These are phyloP conservation scores for Citrus australasica DNA, from an alignment of 345 rosid species.

Conservation along the genomic window DNA sequence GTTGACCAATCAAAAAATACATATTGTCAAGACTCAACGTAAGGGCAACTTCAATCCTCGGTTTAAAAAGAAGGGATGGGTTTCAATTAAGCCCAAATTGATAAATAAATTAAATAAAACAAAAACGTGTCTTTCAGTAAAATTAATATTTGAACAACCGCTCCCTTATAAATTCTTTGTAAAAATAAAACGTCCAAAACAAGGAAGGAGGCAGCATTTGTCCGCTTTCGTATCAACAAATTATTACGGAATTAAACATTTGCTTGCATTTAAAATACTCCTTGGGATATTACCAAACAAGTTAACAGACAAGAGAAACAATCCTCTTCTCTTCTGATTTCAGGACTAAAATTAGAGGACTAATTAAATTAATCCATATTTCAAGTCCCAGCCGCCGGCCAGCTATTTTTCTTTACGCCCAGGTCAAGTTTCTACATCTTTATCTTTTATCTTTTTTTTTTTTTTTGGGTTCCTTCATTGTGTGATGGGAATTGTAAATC, in stretches of 20 bases:
- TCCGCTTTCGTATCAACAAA: neutral
- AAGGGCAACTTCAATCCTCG: no score
- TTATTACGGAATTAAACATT: neutral
- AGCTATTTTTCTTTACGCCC: no score
- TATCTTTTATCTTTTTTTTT: neutral
- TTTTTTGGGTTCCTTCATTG: neutral
- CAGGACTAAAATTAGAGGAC: neutral
- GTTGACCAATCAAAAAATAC: no score
- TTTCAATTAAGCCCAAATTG: neutral
- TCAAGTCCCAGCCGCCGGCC: no score
- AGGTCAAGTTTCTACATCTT: constrained; percentile 4
- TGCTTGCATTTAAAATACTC: constrained; percentile 24
- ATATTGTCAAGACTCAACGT: no score
- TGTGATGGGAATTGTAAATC: neutral
- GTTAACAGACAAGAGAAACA: no score
- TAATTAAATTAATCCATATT: neutral
- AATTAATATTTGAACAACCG: neutral
- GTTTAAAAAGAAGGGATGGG: no score
- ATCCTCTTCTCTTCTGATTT: constrained; percentile 1
- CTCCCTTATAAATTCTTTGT: neutral
- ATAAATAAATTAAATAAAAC: no score
- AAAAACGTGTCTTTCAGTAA: neutral
- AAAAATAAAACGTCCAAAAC: no score
- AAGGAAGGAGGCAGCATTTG: neutral
- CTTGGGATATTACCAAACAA: no score